Evolutionary conservation across 805 yeast genomes (phyloP).

Genomic region (Kodamaea nitidulidarum): DNA sequence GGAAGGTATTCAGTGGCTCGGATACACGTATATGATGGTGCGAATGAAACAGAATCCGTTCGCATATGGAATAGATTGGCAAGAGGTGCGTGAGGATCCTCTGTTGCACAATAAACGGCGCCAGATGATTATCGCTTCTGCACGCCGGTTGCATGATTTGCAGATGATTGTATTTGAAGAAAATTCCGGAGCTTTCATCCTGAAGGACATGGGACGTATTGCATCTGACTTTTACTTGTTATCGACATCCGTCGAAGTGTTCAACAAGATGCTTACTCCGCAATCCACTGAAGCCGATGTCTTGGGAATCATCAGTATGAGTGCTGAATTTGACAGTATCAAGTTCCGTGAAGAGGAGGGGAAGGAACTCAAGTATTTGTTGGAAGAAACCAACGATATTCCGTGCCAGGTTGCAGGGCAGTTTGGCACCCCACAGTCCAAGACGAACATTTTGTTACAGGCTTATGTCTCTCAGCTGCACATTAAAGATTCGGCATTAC

Average conservation of each 20-base stretch:
- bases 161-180: slow-evolving; percentile 96
- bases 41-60: slow-evolving; percentile 94
- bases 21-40: slow-evolving; percentile 90
- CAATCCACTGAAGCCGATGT: slow-evolving; percentile 90
- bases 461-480: slow-evolving; percentile 75
- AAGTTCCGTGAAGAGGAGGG: slow-evolving; percentile 87
- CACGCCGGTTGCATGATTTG: slow-evolving; percentile 72
- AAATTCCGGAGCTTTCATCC: slow-evolving; percentile 65
- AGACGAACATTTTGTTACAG: slow-evolving; percentile 83
- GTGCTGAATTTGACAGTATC: slow-evolving; percentile 88
- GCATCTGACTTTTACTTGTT: slow-evolving; percentile 91
- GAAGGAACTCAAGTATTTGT: slow-evolving; percentile 60
- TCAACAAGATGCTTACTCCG: slow-evolving; percentile 80
- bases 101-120: slow-evolving; percentile 68
- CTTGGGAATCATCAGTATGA: slow-evolving; percentile 81
- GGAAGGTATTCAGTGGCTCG: slow-evolving; percentile 97
- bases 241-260: slow-evolving; percentile 81
- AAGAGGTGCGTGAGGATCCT: slow-evolving; percentile 79
- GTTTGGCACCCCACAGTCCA: slow-evolving; percentile 71
- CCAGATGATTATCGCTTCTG: slow-evolving; percentile 73
- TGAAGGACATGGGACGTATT: slow-evolving; percentile 89
- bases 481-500: slow-evolving; percentile 73
- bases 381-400: slow-evolving; percentile 45
- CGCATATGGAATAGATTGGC: slow-evolving; percentile 87
- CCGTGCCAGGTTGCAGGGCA: slow-evolving; percentile 84